Percentiles rank a stretch among this genome's conserved stretches.
phyloP scores from a whole-genome alignment of 371 early-diverging fungal species.

The Choanephora cucurbitarum region DNA sequence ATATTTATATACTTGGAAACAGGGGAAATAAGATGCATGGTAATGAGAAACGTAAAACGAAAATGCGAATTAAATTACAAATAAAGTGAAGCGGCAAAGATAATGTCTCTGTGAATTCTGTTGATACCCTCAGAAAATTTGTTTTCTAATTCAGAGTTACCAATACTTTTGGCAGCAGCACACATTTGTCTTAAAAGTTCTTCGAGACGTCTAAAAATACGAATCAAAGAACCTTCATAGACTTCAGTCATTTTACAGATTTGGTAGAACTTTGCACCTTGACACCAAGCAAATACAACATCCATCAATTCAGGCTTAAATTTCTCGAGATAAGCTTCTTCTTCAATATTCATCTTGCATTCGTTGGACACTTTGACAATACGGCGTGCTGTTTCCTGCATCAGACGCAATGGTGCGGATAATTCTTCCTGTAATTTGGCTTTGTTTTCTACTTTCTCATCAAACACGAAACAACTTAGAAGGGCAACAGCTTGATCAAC shows the following conservation, averaged over 20 bases:
- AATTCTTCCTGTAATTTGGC: slow-evolving; percentile 74
- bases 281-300: slow-evolving; percentile 95
- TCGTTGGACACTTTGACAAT: slow-evolving; percentile 89
- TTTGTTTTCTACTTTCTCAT: slow-evolving; percentile 70
- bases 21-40: slow-evolving; percentile 22
- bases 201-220: slow-evolving; percentile 94
- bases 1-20: background rate
- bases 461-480: slow-evolving; percentile 94
- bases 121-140: slow-evolving; percentile 95
- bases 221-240: slow-evolving; percentile 98
- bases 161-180: slow-evolving; percentile 95
- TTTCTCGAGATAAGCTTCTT: slow-evolving; percentile 78
- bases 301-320: slow-evolving; percentile 97
- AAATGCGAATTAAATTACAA: slow-evolving; percentile 55
- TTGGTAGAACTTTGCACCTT: slow-evolving; percentile 94
- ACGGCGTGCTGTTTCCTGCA: slow-evolving; percentile 88
- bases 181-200: slow-evolving; percentile 97
- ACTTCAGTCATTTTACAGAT: slow-evolving; percentile 97
- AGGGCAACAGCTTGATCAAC: slow-evolving; percentile 91
- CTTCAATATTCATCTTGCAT: slow-evolving; percentile 82
- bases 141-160: slow-evolving; percentile 95
- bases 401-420: slow-evolving; percentile 71
- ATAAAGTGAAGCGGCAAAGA: slow-evolving; percentile 98
- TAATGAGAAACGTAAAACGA: slow-evolving; percentile 13
- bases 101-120: slow-evolving; percentile 98